These are phyloP conservation scores for Candida dubliniensis DNA, from an alignment of 1,139 yeast genomes.

Conservation along the genomic window DNA sequence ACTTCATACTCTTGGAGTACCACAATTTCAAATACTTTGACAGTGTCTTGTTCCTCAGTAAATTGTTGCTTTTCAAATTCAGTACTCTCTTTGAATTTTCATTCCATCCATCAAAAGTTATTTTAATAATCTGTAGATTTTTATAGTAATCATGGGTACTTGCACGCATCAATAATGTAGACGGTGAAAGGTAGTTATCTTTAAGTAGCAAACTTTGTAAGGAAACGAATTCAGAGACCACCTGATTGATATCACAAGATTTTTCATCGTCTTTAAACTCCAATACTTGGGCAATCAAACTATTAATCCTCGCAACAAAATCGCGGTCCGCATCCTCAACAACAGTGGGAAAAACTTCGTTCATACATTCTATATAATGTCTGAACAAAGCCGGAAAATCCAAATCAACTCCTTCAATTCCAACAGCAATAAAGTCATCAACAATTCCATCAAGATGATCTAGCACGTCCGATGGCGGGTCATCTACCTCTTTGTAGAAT, in stretches of 20 bases:
- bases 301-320: slow-evolving; percentile 1
- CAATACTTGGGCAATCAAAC: not conserved
- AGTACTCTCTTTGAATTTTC: slow-evolving; percentile 5
- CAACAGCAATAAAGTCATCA: slow-evolving; percentile 7
- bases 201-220: slow-evolving; percentile 6
- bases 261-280: slow-evolving; percentile 3
- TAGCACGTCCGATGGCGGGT: not conserved
- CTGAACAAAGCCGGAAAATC: slow-evolving; percentile 4
- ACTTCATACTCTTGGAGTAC: not conserved
- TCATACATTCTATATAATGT: slow-evolving; percentile 4
- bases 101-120: slow-evolving; percentile 14
- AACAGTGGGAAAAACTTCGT: slow-evolving; percentile 3
- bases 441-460: slow-evolving; percentile 11
- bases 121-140: not conserved
- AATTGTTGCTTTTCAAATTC: not conserved
- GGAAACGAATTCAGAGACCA: slow-evolving; percentile 3
- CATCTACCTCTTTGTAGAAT: not conserved
- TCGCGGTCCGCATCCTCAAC: slow-evolving; percentile 5
- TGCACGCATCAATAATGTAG: slow-evolving; percentile 14
- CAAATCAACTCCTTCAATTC: slow-evolving; percentile 2
- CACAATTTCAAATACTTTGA: slow-evolving; percentile 1
- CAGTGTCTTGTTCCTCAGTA: not conserved
- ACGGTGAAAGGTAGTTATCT: slow-evolving; percentile 1
- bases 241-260: slow-evolving; percentile 1
- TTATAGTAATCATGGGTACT: slow-evolving; percentile 11